Percentiles rank a stretch among this genome's conserved stretches.
phyloP scores from a whole-genome alignment of 148 eudicot genomes.

The Rhododendron kiyosumense region DNA sequence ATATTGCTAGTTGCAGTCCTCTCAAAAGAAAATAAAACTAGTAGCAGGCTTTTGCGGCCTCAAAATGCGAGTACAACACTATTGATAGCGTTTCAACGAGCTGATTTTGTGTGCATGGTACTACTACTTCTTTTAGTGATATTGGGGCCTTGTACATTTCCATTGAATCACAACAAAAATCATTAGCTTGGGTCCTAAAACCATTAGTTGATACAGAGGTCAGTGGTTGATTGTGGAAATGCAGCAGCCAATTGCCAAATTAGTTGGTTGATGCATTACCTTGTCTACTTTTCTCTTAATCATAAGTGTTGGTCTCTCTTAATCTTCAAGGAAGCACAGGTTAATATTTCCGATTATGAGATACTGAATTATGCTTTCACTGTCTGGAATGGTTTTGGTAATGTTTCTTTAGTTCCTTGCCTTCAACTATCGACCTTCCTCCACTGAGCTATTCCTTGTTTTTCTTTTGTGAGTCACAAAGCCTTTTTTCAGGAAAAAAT shows the following conservation, averaged over 20 bases:
- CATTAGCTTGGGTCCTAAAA: neutral
- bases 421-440: neutral
- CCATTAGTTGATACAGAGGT: neutral
- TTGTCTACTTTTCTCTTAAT: neutral
- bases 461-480: neutral
- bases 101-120: neutral
- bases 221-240: neutral
- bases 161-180: neutral
- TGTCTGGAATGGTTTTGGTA: neutral
- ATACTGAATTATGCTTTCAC: neutral
- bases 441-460: neutral
- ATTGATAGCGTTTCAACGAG: neutral
- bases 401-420: neutral
- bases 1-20: neutral
- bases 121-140: neutral
- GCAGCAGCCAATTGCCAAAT: too few species aligned
- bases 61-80: neutral
- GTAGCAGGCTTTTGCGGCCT: neutral
- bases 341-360: neutral
- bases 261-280: neutral
- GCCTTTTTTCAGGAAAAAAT: neutral
- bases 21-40: neutral
- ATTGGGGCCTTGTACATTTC: neutral
- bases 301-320: neutral
- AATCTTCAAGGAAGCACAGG: neutral